Evolutionary conservation across 352 stramenopile genomes (phyloP).

Genomic region (Phytopythium litorale): DNA sequence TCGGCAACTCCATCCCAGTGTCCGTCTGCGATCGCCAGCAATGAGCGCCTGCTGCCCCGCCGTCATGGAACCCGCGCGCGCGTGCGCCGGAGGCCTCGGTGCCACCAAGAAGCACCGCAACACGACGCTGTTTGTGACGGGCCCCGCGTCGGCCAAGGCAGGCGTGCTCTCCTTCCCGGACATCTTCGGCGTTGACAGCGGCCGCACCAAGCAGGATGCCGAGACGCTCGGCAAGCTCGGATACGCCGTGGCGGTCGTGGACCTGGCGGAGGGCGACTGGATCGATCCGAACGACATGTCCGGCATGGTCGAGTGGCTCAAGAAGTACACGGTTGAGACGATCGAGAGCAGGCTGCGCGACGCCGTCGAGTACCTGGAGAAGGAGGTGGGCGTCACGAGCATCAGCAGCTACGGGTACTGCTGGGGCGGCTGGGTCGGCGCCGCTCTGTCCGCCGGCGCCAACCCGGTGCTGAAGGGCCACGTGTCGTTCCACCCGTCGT

Average conservation of each 20-base stretch:
- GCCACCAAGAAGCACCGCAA: constrained; percentile 14
- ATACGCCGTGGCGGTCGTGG: constrained; percentile 28
- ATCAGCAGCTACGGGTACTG: constrained; percentile 38
- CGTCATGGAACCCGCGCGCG: no score
- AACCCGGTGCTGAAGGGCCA: constrained; percentile 21
- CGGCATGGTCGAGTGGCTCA: constrained; percentile 9
- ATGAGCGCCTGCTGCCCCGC: no score
- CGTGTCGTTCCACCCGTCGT: constrained; percentile 36
- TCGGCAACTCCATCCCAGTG: no score
- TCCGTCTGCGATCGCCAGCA: no score
- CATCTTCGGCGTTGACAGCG: constrained; percentile 26
- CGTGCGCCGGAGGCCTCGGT: neutral
- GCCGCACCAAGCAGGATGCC: constrained; percentile 30
- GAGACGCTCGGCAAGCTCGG: constrained; percentile 26
- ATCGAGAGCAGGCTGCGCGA: neutral
- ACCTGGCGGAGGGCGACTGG: constrained; percentile 25
- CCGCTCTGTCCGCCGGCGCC: constrained; percentile 8
- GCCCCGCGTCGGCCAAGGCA: constrained; percentile 16
- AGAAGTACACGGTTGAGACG: constrained; percentile 20
- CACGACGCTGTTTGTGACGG: constrained; percentile 21
- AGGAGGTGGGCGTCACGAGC: constrained; percentile 15
- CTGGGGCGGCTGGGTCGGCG: constrained; percentile 26
- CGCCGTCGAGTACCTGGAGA: constrained; percentile 18
- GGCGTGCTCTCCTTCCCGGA: constrained; percentile 30
- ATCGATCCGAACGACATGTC: constrained; percentile 6